Conservation (phyloP, 1,284 basidiomycete genomes). For the Apiotrichum mycotoxinovorans region DNA sequence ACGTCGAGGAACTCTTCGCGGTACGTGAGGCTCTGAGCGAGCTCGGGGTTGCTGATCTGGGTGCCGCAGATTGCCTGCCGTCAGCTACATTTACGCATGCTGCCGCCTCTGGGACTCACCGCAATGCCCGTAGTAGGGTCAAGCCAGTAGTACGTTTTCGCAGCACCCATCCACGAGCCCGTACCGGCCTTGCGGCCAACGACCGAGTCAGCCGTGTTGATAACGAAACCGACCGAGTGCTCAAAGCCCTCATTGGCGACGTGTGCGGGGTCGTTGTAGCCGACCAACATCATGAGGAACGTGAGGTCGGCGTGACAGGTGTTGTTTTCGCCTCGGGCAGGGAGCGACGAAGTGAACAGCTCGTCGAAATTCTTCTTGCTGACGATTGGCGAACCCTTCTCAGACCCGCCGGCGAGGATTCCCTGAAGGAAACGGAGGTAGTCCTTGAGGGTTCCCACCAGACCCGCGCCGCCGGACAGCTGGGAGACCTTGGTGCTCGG, state of each 20-base stretch:
- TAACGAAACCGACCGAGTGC: conserved; percentile 13
- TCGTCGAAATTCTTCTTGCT: conserved; percentile 22
- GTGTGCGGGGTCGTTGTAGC: conserved; percentile 16
- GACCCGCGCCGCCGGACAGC: conserved; percentile 36
- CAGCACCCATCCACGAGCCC: conserved; percentile 26
- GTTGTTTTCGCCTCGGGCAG: conserved; percentile 9
- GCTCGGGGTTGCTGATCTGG: conserved; percentile 19
- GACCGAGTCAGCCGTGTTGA: conserved; percentile 14
- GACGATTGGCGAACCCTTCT: conserved; percentile 21
- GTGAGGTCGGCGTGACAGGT: conserved; percentile 14
- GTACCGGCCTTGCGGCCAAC: conserved; percentile 23
- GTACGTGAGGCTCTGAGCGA: conserved; percentile 1
- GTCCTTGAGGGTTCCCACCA: conserved; percentile 38
- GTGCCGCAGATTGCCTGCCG: conserved; percentile 26
- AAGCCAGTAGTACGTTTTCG: conserved; percentile 27
- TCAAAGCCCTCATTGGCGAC: conserved; percentile 11
- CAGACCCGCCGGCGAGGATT: conserved; percentile 16
- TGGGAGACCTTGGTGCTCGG: not conserved
- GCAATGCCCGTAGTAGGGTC: conserved; percentile 25
- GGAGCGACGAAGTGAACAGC: conserved; percentile 27
- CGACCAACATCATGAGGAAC: conserved; percentile 6
- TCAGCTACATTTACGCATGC: not conserved
- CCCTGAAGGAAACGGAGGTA: conserved; percentile 35
- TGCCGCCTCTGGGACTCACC: conserved; percentile 13
- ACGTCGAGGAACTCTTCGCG: conserved; percentile 25